phyloP scores from a whole-genome alignment of 768 basidiomycete genomes.

The Thelephora aurantiotincta region DNA sequence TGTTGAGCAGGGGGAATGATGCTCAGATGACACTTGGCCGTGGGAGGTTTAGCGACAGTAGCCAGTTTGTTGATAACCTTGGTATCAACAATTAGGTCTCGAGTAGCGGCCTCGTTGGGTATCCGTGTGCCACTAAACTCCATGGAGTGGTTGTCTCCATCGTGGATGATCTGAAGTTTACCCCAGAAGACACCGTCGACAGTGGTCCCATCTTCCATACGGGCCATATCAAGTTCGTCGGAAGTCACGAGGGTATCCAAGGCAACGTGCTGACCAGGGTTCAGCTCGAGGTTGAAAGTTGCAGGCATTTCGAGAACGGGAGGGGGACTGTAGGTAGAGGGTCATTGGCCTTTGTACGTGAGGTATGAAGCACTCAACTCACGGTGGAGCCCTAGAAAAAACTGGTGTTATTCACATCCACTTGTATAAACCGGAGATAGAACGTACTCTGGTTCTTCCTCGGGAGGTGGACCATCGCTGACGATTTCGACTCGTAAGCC shows the following conservation, averaged over 20 bases:
- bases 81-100: slow-evolving; percentile 63
- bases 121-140: slow-evolving; percentile 75
- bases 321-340: slow-evolving; percentile 27
- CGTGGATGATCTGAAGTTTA: slow-evolving; percentile 71
- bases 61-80: slow-evolving; percentile 68
- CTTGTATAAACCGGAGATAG: neutral
- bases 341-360: neutral
- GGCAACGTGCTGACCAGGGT: slow-evolving; percentile 66
- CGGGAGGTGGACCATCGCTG: slow-evolving; percentile 70
- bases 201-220: slow-evolving; percentile 79
- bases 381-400: slow-evolving; percentile 34
- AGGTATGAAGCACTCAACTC: slow-evolving; percentile 13
- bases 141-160: slow-evolving; percentile 63
- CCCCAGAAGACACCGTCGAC: slow-evolving; percentile 86
- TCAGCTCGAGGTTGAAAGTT: slow-evolving; percentile 68
- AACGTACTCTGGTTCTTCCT: slow-evolving; percentile 64
- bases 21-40: slow-evolving; percentile 64
- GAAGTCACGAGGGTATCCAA: slow-evolving; percentile 70
- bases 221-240: slow-evolving; percentile 77
- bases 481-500: slow-evolving; percentile 79
- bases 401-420: neutral
- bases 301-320: slow-evolving; percentile 82
- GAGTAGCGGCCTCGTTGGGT: slow-evolving; percentile 44
- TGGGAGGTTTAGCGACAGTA: slow-evolving; percentile 55
- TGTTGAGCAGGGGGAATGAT: slow-evolving; percentile 60